A percentile compares a stretch with the other conserved stretches of the same genome.
Conservation (phyloP, 306 rosid species). For the Vicia sativa region DNA sequence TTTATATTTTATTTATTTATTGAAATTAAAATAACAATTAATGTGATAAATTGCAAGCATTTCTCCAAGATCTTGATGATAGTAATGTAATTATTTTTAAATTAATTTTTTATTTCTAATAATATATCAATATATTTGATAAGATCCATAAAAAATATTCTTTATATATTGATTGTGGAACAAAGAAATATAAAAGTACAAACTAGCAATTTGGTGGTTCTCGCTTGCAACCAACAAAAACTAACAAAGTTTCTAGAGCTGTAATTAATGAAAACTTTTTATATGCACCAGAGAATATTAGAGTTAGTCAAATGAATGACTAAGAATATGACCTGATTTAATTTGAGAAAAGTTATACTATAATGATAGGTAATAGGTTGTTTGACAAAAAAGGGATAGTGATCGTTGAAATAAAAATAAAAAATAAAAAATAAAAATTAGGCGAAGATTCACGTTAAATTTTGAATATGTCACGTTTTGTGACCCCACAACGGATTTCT, state of each 20-base stretch:
- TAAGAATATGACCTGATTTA: conserved; percentile 4
- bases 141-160: too few relatives aligned
- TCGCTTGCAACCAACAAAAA: not conserved
- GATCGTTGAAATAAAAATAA: not conserved
- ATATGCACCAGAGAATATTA: not conserved
- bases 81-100: too few relatives aligned
- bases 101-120: too few relatives aligned
- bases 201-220: not conserved
- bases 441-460: conserved; percentile 22
- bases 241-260: not conserved
- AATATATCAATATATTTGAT: too few relatives aligned
- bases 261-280: not conserved
- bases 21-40: too few relatives aligned
- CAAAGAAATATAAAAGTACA: not conserved
- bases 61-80: too few relatives aligned
- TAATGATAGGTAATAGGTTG: not conserved
- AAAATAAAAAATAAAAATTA: not conserved
- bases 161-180: not conserved
- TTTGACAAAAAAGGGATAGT: not conserved
- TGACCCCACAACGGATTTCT: not conserved
- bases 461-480: not conserved
- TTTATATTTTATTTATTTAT: too few relatives aligned
- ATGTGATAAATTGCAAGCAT: too few relatives aligned
- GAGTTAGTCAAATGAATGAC: conserved; percentile 15
- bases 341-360: not conserved